Evolutionary conservation across 164 flowering plant species (phyloP).

Genomic region (grape (Vitis vinifera)): ASM3070453v1 NC_081814.1:4004001-4004500

Average conservation of each 20-base stretch:
- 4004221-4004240: conserved; percentile 45
- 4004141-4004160: neutral
- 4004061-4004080: conserved; percentile 50
- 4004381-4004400: neutral
- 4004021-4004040: conserved; percentile 50
- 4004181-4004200: conserved; percentile 40
- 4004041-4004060: conserved; percentile 66
- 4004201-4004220: conserved; percentile 2
- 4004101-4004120: conserved; percentile 43
- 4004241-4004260: conserved; percentile 31
- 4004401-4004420: neutral
- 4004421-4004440: no score
- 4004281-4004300: conserved; percentile 14
- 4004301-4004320: conserved; percentile 24
- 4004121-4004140: neutral
- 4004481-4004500: no score
- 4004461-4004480: no score
- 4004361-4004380: no score
- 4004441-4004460: no score
- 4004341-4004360: no score
- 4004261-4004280: conserved; percentile 28
- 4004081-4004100: conserved; percentile 55
- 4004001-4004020: conserved; percentile 43
- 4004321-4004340: conserved; percentile 24
- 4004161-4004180: no score